phyloP scores from a whole-genome alignment of 495 filamentous ascomycete species.

The Physcia stellaris region DNA sequence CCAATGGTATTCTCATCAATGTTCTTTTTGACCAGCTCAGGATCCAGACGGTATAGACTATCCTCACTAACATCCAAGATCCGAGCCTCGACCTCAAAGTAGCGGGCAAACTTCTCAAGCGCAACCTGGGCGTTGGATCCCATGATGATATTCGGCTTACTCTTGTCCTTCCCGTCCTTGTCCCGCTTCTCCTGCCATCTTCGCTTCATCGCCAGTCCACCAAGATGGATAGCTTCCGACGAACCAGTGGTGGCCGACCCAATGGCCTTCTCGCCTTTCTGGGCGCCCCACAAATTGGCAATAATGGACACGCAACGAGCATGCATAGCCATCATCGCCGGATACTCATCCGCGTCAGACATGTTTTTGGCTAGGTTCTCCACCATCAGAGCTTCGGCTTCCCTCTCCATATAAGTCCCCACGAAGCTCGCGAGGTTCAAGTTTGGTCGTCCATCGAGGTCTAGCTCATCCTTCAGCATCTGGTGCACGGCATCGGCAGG shows the following conservation, averaged over 20 bases:
- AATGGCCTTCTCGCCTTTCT: slow-evolving; percentile 51
- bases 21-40: slow-evolving; percentile 47
- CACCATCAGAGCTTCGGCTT: slow-evolving; percentile 49
- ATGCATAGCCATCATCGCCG: slow-evolving; percentile 60
- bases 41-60: slow-evolving; percentile 49
- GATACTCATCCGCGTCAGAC: slow-evolving; percentile 62
- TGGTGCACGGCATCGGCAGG: slow-evolving; percentile 52
- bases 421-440: slow-evolving; percentile 62
- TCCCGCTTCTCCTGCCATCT: slow-evolving; percentile 57
- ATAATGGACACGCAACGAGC: slow-evolving; percentile 59
- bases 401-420: slow-evolving; percentile 56
- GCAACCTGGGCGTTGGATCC: slow-evolving; percentile 67
- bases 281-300: slow-evolving; percentile 53
- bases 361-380: slow-evolving; percentile 51
- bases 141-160: slow-evolving; percentile 63
- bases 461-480: slow-evolving; percentile 59
- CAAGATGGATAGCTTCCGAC: slow-evolving; percentile 61
- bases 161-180: slow-evolving; percentile 45
- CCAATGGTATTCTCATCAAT: slow-evolving; percentile 72
- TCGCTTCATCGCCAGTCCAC: slow-evolving; percentile 66
- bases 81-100: slow-evolving; percentile 65
- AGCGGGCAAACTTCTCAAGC: slow-evolving; percentile 55
- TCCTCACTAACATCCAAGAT: slow-evolving; percentile 53
- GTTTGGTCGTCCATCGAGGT: slow-evolving; percentile 60
- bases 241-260: slow-evolving; percentile 63